Percentiles rank a stretch among this genome's conserved stretches.
Conservation (phyloP, 176 grass and related monocot species). For the Carex parvula region DNA sequence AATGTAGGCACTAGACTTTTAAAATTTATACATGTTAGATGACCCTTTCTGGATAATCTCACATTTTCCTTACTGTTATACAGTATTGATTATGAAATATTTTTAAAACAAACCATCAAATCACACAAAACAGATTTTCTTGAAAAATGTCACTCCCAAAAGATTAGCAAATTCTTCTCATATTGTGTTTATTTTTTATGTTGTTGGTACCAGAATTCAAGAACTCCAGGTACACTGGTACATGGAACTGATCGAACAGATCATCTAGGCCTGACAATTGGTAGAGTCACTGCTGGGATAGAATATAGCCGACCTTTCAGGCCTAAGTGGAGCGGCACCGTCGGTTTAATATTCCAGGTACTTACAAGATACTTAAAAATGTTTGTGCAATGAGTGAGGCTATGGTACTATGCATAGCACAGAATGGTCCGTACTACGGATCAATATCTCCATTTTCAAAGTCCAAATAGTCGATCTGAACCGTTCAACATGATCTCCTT, state of each 20-base stretch:
- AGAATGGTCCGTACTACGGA: too few relatives aligned
- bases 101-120: background rate
- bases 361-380: slow-evolving; percentile 1
- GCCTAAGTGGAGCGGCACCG: slow-evolving; percentile 83
- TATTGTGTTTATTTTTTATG: background rate
- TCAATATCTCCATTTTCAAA: too few relatives aligned
- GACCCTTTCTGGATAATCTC: background rate
- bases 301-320: slow-evolving; percentile 82
- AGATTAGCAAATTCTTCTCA: background rate
- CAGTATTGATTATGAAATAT: background rate
- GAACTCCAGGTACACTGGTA: slow-evolving; percentile 65
- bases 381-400: background rate
- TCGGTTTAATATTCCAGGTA: slow-evolving; percentile 91
- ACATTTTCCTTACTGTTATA: background rate
- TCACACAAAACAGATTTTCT: background rate
- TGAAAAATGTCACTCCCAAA: background rate
- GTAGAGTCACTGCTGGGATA: slow-evolving; percentile 64
- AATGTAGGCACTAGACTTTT: background rate
- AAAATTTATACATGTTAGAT: background rate
- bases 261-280: slow-evolving; percentile 69
- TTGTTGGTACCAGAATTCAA: slow-evolving; percentile 65
- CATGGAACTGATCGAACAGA: background rate
- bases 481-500: too few relatives aligned
- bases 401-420: too few relatives aligned
- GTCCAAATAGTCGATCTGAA: too few relatives aligned